phyloP scores from a whole-genome alignment of 176 grass and related monocot species.

The Typha latifolia region DNA sequence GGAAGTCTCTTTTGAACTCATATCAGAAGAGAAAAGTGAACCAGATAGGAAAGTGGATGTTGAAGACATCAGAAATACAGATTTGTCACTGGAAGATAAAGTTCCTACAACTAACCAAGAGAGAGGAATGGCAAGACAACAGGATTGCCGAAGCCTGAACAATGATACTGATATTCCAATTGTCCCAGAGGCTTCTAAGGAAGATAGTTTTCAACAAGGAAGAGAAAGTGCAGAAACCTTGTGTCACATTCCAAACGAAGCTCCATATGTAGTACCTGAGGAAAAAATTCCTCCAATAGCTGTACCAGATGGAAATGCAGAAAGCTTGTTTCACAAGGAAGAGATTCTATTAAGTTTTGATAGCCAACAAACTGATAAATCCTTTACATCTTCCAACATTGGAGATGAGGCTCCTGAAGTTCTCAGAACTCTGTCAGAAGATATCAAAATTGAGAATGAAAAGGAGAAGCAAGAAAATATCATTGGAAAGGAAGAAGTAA shows the following conservation, averaged over 20 bases:
- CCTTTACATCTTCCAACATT: slow-evolving; percentile 23
- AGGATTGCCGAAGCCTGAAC: slow-evolving; percentile 24
- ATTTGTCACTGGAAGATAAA: slow-evolving; percentile 8
- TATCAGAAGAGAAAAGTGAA: slow-evolving; percentile 14
- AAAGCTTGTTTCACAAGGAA: slow-evolving; percentile 9
- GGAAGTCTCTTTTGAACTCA: slow-evolving; percentile 25
- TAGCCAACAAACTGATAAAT: slow-evolving; percentile 18
- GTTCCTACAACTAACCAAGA: slow-evolving; percentile 22
- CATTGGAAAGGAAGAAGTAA: slow-evolving; percentile 6
- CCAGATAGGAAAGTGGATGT: slow-evolving; percentile 15
- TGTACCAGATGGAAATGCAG: slow-evolving; percentile 18
- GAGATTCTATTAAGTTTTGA: slow-evolving; percentile 9
- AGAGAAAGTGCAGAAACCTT: slow-evolving; percentile 17
- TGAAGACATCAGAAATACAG: slow-evolving; percentile 14
- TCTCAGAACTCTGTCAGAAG: slow-evolving; percentile 12
- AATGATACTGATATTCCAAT: slow-evolving; percentile 19
- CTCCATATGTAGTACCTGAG: slow-evolving; percentile 12
- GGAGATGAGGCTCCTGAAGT: slow-evolving; percentile 5
- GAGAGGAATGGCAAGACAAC: slow-evolving; percentile 7
- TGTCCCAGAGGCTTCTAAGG: slow-evolving; percentile 21
- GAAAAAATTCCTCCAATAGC: slow-evolving; percentile 5
- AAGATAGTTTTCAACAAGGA: slow-evolving; percentile 23
- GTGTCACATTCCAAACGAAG: slow-evolving; percentile 8
- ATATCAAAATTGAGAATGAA: slow-evolving; percentile 25
- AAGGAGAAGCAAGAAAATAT: slow-evolving; percentile 19